Conservation (phyloP, 2,329 filamentous ascomycete species). For the Aspergillus pseudotamarii region DNA sequence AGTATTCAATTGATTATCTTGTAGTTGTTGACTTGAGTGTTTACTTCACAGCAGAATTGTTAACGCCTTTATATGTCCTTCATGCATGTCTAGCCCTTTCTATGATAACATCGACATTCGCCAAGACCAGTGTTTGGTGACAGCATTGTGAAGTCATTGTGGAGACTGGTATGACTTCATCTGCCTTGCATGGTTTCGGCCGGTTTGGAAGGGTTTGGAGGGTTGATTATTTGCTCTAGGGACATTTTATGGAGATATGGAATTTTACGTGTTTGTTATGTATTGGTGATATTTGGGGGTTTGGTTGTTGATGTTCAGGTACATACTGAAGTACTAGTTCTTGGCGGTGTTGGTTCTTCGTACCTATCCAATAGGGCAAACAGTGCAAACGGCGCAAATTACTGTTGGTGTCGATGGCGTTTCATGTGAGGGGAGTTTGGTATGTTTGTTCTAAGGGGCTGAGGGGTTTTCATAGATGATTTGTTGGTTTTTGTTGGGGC, state of each 20-base stretch:
- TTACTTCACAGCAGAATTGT: background rate
- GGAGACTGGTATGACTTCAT: constrained; percentile 34
- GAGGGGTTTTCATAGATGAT: background rate
- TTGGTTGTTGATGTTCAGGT: background rate
- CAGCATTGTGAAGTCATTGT: constrained; percentile 39
- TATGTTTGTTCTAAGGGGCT: background rate
- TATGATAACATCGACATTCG: constrained; percentile 8
- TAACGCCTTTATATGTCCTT: background rate
- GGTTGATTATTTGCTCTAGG: background rate
- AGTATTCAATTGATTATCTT: background rate
- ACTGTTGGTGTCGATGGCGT: background rate
- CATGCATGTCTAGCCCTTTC: background rate
- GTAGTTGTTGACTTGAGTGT: background rate
- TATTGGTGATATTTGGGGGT: background rate
- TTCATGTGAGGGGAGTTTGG: background rate
- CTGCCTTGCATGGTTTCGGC: background rate
- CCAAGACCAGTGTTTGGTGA: constrained; percentile 19
- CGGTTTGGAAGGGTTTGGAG: background rate
- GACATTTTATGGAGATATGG: background rate
- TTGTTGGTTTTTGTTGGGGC: background rate
- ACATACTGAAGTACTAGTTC: no score
- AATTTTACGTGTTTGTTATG: background rate
- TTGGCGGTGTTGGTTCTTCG: background rate
- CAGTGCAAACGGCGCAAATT: constrained; percentile 8
- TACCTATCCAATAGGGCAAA: background rate